These are phyloP conservation scores for Cercophora sp. DNA, from an alignment of 495 filamentous ascomycete genomes.

Conservation along the genomic window DNA sequence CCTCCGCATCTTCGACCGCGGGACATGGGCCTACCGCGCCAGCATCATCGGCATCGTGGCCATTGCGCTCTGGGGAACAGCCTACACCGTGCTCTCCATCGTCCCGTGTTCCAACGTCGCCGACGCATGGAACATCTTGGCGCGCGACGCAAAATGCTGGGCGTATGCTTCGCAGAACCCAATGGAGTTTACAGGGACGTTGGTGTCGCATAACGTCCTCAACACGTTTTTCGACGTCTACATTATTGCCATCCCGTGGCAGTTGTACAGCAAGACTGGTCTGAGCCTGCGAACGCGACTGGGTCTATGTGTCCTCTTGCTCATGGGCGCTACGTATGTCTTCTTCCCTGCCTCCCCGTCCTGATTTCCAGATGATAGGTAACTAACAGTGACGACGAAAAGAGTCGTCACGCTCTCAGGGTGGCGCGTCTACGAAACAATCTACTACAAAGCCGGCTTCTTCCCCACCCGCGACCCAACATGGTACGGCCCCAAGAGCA, in stretches of 20 bases:
- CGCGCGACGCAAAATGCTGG: constrained; percentile 21
- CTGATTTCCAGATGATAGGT: not conserved
- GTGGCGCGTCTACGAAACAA: constrained; percentile 28
- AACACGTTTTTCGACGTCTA: constrained; percentile 28
- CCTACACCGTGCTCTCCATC: constrained; percentile 20
- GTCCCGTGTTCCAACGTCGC: constrained; percentile 24
- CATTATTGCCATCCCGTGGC: constrained; percentile 26
- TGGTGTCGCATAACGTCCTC: constrained; percentile 20
- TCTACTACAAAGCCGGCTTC: constrained; percentile 27
- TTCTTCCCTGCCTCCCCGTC: not conserved
- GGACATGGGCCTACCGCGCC: constrained; percentile 19
- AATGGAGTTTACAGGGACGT: constrained; percentile 21
- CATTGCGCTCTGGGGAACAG: constrained; percentile 22
- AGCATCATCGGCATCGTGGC: constrained; percentile 21
- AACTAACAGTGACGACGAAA: constrained; percentile 13
- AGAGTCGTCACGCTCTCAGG: constrained; percentile 30
- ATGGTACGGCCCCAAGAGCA: constrained; percentile 29
- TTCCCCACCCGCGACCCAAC: constrained; percentile 32
- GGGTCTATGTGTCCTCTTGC: constrained; percentile 21
- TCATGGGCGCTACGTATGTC: constrained; percentile 23
- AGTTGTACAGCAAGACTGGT: constrained; percentile 14
- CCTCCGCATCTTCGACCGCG: constrained; percentile 23
- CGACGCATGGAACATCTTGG: constrained; percentile 24
- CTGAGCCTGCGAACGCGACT: constrained; percentile 20
- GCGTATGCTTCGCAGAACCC: constrained; percentile 25